These are phyloP conservation scores for Pyricularia sp. DNA, from an alignment of 2,329 filamentous ascomycete species.

Conservation along the genomic window DNA sequence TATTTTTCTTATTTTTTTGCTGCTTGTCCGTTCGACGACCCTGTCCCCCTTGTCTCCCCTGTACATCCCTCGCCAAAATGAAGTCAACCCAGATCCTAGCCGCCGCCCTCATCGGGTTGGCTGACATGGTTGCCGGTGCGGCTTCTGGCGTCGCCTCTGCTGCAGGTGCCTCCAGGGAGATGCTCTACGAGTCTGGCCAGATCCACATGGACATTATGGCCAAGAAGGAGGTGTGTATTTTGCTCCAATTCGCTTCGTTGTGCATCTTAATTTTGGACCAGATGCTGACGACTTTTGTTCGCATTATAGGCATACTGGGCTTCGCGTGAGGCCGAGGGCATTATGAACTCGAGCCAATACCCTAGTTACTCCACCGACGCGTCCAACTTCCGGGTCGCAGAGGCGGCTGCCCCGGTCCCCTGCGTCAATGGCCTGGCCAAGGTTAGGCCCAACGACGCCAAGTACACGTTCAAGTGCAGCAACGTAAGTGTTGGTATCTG, in stretches of 20 bases:
- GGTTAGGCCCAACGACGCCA: slow-evolving; percentile 3
- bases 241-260: not conserved
- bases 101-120: not conserved
- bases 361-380: not conserved
- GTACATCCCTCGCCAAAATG: not conserved
- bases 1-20: not conserved
- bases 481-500: not conserved
- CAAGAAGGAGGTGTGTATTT: not conserved
- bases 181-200: slow-evolving; percentile 1
- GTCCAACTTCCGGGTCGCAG: not conserved
- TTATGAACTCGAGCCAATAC: slow-evolving; percentile 4
- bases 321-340: not conserved
- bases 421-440: slow-evolving; percentile 5
- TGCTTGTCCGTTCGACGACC: not conserved
- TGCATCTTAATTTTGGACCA: not conserved
- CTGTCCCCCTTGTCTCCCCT: not conserved
- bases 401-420: not conserved
- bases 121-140: not conserved
- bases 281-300: not conserved
- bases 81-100: slow-evolving; percentile 1
- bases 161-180: not conserved
- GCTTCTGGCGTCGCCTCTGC: not conserved
- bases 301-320: slow-evolving; percentile 2
- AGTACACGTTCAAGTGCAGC: slow-evolving; percentile 6
- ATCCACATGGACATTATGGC: not conserved